Evolutionary conservation across 2,329 filamentous ascomycete genomes (phyloP), one percentile per base, ranked within the genome.

Genomic region (Penicillium sp.): DNA sequence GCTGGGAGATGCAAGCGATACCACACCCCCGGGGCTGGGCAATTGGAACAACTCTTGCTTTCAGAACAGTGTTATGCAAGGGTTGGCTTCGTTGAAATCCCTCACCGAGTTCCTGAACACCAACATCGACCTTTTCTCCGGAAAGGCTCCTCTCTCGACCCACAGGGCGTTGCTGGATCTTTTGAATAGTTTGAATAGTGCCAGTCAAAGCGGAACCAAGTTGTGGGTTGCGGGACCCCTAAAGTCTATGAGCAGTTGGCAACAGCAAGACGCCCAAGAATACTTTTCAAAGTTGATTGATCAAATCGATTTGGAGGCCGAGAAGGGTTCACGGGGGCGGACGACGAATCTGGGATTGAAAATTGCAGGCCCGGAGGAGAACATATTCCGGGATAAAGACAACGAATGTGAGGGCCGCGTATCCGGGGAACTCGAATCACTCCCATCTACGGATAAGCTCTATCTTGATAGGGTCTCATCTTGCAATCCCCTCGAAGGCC

Each of bases 21-120:
- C 59, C 5, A 54, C 64, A 27, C 74, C 74, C 3, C 69, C 75
- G 4, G 93, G 93, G 0, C 74, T 97, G 45, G 89, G 89, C 9
- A 99, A 99, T 67, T 86, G 84, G 74, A 89, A 95, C 73, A 95
- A 96, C 67, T 95, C 90, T 1, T 97, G 93, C 75, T 99, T 95
- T 68, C 93, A 97, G 70, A 99, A 99, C 70, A 96, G 91, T 65
- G 86, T 96, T 16, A 82, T 99, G 10, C 90, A 95, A 68, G 84
- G 86, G 6, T 75, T 97, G 35, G 84, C 91, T 1, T 86, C 91
- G 3, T 76, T 97, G 27, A 78, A 80, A 14, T 80, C 85, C 4
- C 74, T 97, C 27, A 79, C 80, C 22, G 73, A 73, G 2, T 93
- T 89, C 62, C 77, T 95, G 7, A 74, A 57, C n/a, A 59, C 57